Percentiles rank a stretch among this genome's conserved stretches.
phyloP scores from a whole-genome alignment of 2,329 filamentous ascomycete genomes.

The Verticillium albo-atrum region DNA sequence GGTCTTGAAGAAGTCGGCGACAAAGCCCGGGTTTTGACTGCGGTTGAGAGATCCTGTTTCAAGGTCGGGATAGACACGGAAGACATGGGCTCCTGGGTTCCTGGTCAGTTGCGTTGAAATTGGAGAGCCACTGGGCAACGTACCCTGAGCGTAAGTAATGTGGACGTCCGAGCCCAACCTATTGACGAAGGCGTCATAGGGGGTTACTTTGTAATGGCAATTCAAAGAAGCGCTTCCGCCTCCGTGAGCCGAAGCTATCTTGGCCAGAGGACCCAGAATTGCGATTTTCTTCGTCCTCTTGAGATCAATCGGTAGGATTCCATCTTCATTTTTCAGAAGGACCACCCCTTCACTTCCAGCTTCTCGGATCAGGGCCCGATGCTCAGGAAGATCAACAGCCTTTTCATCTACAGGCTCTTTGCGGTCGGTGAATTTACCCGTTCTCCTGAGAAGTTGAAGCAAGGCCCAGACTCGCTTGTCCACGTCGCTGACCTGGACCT shows the following conservation, averaged over 20 bases:
- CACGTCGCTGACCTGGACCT: not conserved
- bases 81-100: conserved; percentile 12
- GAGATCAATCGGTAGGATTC: not conserved
- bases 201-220: conserved; percentile 23
- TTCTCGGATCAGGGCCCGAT: not conserved
- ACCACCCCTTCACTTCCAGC: conserved; percentile 3
- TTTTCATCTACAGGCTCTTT: not conserved
- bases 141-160: conserved; percentile 11
- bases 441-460: conserved; percentile 21
- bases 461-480: conserved; percentile 19
- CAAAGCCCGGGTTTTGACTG: conserved; percentile 23
- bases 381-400: not conserved
- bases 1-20: conserved; percentile 2
- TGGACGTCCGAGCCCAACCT: conserved; percentile 8
- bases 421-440: not conserved
- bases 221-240: conserved; percentile 25
- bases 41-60: conserved; percentile 1
- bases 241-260: conserved; percentile 23
- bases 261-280: conserved; percentile 51
- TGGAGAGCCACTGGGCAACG: conserved; percentile 6
- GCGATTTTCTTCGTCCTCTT: not conserved
- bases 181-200: conserved; percentile 20
- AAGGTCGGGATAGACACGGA: conserved; percentile 7
- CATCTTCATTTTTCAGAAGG: conserved; percentile 1
- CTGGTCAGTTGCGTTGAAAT: conserved; percentile 10